These are phyloP conservation scores for Albifimbria verrucaria DNA, from an alignment of 2,329 filamentous ascomycete species.

Conservation along the genomic window DNA sequence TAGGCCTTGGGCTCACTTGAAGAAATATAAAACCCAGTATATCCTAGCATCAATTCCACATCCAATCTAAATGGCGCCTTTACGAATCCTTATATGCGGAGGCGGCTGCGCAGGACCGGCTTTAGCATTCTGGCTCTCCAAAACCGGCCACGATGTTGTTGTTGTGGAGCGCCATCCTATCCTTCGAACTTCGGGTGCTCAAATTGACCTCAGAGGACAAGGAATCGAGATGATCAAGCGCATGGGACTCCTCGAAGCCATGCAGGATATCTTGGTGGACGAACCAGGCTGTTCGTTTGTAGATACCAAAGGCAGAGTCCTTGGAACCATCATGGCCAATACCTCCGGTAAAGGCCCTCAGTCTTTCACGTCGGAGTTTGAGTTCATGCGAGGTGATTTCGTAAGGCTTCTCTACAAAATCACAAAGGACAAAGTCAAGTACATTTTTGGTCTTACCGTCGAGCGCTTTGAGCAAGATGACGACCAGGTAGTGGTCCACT, in stretches of 20 bases:
- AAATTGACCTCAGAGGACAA: constrained; percentile 51
- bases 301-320: constrained; percentile 31
- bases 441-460: constrained; percentile 26
- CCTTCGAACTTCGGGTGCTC: constrained; percentile 45
- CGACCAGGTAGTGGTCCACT: constrained; percentile 30
- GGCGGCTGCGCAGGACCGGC: constrained; percentile 34
- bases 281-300: constrained; percentile 48
- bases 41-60: too few species aligned
- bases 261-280: constrained; percentile 35
- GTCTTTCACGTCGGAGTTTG: constrained; percentile 48
- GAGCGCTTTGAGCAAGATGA: constrained; percentile 27
- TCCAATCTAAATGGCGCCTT: constrained; percentile 1
- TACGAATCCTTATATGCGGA: constrained; percentile 32
- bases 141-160: constrained; percentile 34
- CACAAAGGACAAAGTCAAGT: constrained; percentile 22
- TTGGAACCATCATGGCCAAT: constrained; percentile 37
- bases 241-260: constrained; percentile 14
- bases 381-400: constrained; percentile 57
- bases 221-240: constrained; percentile 47
- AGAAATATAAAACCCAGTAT: too few species aligned
- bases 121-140: constrained; percentile 46
- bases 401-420: constrained; percentile 44
- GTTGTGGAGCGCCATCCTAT: constrained; percentile 37
- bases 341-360: constrained; percentile 37
- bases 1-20: too few species aligned